Evolutionary conservation across 805 yeast genomes (phyloP).

Genomic region (Ogataea nonfermentans): DNA sequence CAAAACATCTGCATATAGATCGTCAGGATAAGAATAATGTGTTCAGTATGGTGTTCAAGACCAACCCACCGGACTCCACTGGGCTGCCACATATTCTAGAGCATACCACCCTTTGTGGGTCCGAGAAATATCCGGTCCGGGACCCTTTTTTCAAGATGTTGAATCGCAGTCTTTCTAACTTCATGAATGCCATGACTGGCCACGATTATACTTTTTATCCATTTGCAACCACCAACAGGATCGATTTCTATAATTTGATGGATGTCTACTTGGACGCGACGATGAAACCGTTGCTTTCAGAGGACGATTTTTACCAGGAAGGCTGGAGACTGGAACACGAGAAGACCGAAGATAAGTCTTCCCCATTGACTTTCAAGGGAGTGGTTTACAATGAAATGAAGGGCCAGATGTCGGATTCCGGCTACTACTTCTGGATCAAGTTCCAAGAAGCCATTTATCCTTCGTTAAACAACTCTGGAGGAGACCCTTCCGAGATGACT

Average conservation of each 20-base stretch:
- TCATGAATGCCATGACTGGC: slow-evolving; percentile 99
- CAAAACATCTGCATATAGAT: slow-evolving; percentile 83
- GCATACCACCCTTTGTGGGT: slow-evolving; percentile 95
- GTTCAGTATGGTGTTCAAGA: slow-evolving; percentile 84
- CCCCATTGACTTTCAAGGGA: slow-evolving; percentile 80
- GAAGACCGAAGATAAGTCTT: slow-evolving; percentile 49
- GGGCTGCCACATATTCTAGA: slow-evolving; percentile 97
- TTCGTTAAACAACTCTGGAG: slow-evolving; percentile 85
- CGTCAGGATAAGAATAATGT: slow-evolving; percentile 83
- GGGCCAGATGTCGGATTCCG: slow-evolving; percentile 89
- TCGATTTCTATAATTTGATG: slow-evolving; percentile 80
- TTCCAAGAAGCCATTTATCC: slow-evolving; percentile 85
- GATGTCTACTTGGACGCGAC: slow-evolving; percentile 88
- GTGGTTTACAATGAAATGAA: slow-evolving; percentile 99
- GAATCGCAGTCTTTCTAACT: slow-evolving; percentile 88
- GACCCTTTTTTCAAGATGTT: slow-evolving; percentile 98
- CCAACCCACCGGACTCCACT: slow-evolving; percentile 91
- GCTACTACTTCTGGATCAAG: slow-evolving; percentile 80
- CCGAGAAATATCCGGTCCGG: slow-evolving; percentile 84
- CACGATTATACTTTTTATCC: slow-evolving; percentile 95
- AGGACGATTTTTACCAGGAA: slow-evolving; percentile 87
- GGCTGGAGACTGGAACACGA: slow-evolving; percentile 95
- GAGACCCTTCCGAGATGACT: slow-evolving; percentile 84
- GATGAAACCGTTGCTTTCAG: slow-evolving; percentile 71
- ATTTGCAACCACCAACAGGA: slow-evolving; percentile 86